Base-by-base conservation (phyloP, 805 yeast species). In the Metschnikowia bowlesiae region DNA sequence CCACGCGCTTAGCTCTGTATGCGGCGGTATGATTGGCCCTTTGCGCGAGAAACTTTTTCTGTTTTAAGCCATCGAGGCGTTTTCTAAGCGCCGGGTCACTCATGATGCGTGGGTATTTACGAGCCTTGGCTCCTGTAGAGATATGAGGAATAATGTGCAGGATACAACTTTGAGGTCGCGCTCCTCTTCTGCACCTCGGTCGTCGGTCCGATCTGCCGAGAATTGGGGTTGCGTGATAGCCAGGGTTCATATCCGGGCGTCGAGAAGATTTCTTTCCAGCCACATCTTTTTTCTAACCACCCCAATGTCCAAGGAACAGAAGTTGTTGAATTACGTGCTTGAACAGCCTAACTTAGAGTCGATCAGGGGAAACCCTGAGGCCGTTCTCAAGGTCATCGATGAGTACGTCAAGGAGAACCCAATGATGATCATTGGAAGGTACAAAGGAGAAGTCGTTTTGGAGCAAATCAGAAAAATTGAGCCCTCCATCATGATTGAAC, bases 401-500 rank as follows among this genome's bases (percentile, higher is more conserved):
- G 65, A 63, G 2, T 64, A 56, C 39, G 50, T 59, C 13, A 45
- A 44, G 6, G 41, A 38, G 6, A 60, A 57, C 3, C 44, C 36
- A 11, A 58, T 67, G 44, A 70, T 70, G 74, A 64, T 53, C 28
- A 58, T 69, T n/a, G 76, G 72, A 4, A 58, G 53, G 8, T 26
- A 47, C 34, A 73, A 68, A 43, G 75, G 70, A 16, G 45, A 58
- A 46, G 46, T 62, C 10, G 59, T 68, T 9, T 39, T 57, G 37
- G 66, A 66, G 14, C 54, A 58, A 50, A 62, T 69, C 38, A 51
- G 35, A 18, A 54, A 57, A 35, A 43, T 34, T 3, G 56, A 60
- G 34, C 70, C 73, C 16, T 57, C 58, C 31, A 43, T 62, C 16
- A 58, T 66, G 64, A 51, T 68, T 33, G 74, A 68, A 44, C 55